Conservation (phyloP, 148 eudicot genomes). For the Spergularia bocconei region DNA sequence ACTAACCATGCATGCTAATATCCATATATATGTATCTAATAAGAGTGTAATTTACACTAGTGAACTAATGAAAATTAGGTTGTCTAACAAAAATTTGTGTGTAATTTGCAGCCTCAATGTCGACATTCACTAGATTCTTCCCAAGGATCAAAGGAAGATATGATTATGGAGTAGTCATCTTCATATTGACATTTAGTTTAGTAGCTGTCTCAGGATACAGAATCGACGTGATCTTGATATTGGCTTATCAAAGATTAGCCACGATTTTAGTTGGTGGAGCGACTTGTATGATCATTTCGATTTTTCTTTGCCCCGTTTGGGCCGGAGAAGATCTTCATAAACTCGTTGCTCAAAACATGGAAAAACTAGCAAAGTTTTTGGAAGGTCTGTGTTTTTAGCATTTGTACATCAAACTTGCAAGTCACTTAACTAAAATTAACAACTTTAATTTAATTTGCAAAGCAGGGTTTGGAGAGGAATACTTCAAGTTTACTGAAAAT, state of each 20-base stretch:
- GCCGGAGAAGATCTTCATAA: constrained; percentile 59
- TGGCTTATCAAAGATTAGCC: constrained; percentile 36
- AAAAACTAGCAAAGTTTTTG: constrained; percentile 38
- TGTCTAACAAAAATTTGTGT: neutral
- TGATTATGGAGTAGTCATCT: constrained; percentile 47
- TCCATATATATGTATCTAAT: too few species aligned
- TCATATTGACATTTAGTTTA: constrained; percentile 46
- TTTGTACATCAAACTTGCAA: constrained; percentile 3
- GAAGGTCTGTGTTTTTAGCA: constrained; percentile 29
- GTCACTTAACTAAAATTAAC: neutral
- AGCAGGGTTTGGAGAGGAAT: constrained; percentile 33
- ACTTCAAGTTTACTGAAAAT: constrained; percentile 13
- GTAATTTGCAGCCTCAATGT: constrained; percentile 39
- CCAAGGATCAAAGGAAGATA: constrained; percentile 41
- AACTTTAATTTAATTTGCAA: neutral
- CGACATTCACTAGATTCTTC: constrained; percentile 37
- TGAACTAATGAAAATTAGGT: too few species aligned
- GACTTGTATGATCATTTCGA: constrained; percentile 34
- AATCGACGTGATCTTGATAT: constrained; percentile 27
- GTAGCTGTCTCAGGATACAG: constrained; percentile 44
- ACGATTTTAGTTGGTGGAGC: constrained; percentile 42
- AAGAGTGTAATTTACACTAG: too few species aligned
- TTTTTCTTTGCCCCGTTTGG: constrained; percentile 48
- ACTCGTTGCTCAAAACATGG: constrained; percentile 31
- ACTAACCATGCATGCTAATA: too few species aligned